Evolutionary conservation across 2,329 filamentous ascomycete genomes (phyloP).

Genomic region (Incumbomyces lentus): DNA sequence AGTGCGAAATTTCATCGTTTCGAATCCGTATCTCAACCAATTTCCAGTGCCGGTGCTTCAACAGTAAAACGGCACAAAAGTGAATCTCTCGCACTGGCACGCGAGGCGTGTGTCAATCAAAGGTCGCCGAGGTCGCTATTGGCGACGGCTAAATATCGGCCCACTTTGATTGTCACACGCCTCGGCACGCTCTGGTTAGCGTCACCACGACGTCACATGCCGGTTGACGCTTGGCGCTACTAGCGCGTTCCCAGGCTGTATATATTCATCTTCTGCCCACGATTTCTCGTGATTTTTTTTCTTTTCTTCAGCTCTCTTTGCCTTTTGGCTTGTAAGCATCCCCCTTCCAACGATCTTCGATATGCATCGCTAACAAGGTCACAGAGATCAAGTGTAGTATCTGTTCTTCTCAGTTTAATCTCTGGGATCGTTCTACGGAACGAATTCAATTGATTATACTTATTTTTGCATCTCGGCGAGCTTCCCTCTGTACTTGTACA

Average conservation of each 20-base stretch:
- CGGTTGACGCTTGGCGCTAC: too few species aligned
- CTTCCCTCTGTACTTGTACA: slow-evolving; percentile 64
- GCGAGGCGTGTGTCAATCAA: too few species aligned
- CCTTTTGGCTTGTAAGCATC: slow-evolving; percentile 37
- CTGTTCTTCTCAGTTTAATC: slow-evolving; percentile 97
- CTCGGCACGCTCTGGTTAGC: too few species aligned
- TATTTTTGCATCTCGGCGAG: slow-evolving; percentile 56
- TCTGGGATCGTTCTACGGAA: slow-evolving; percentile 70
- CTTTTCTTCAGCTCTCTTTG: slow-evolving; percentile 41
- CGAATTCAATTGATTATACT: slow-evolving; percentile 65
- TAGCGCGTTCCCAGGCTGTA: background rate
- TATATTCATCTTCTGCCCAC: background rate
- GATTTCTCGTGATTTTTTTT: slow-evolving; percentile 30
- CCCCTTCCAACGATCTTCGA: slow-evolving; percentile 3
- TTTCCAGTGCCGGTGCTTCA: too few species aligned
- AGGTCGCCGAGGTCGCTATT: too few species aligned
- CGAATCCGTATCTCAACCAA: too few species aligned
- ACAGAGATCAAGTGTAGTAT: slow-evolving; percentile 85
- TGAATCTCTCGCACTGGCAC: too few species aligned
- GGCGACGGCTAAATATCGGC: too few species aligned
- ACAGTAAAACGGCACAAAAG: too few species aligned
- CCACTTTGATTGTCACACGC: too few species aligned
- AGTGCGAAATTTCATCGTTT: too few species aligned
- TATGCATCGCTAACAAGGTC: slow-evolving; percentile 20
- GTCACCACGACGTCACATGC: too few species aligned